Conservation (phyloP, 164 flowering plant genomes). For the Aristolochia californica region DNA sequence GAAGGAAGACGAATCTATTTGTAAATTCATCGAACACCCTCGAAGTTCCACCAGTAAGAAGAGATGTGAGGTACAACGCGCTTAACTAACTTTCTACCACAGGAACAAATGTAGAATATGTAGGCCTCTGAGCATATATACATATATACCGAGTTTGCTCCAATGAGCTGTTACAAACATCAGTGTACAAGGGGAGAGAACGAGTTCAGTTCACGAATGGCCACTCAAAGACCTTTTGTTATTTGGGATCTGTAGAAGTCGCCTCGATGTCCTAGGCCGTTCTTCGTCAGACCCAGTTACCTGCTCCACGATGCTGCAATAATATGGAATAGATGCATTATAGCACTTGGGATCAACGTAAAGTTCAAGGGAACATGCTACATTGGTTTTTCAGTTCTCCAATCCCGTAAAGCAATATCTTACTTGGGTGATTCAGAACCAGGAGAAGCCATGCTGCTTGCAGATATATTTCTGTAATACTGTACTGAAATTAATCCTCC, state of each 20-base stretch:
- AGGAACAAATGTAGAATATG: neutral
- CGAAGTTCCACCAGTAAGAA: no score
- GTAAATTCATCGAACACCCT: no score
- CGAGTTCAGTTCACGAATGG: neutral
- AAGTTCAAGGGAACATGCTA: neutral
- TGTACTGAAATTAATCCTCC: conserved; percentile 4
- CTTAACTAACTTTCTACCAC: no score
- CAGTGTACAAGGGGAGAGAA: neutral
- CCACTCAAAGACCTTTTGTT: neutral
- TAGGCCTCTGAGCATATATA: conserved; percentile 1
- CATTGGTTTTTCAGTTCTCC: no score
- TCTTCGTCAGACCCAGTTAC: neutral
- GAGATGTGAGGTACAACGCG: no score
- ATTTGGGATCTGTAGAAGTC: neutral
- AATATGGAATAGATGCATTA: neutral
- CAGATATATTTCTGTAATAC: conserved; percentile 1
- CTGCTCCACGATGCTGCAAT: conserved; percentile 5
- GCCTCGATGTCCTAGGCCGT: neutral
- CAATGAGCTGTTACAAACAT: neutral
- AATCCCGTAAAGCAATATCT: neutral
- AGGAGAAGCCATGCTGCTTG: neutral
- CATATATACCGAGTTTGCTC: neutral
- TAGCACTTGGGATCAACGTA: neutral
- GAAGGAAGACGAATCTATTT: no score
- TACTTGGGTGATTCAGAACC: conserved; percentile 5